These are phyloP conservation scores for Auriscalpium microsporum DNA, from an alignment of 768 basidiomycete genomes.

Conservation along the genomic window DNA sequence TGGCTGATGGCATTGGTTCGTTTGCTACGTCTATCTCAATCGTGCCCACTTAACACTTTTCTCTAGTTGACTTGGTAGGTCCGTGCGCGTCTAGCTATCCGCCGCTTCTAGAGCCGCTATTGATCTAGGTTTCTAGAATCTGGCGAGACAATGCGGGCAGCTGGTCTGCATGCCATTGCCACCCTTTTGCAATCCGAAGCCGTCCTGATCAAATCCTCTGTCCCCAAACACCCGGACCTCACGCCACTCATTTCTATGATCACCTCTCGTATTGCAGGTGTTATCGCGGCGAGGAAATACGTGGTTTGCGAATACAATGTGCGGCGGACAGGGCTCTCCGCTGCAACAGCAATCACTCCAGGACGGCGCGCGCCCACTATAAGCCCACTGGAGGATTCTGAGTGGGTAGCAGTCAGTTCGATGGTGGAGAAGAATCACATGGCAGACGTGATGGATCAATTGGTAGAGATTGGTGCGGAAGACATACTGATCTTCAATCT, in stretches of 20 bases:
- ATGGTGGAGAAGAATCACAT: constrained; percentile 84
- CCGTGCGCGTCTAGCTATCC: constrained; percentile 21
- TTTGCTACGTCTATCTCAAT: neutral
- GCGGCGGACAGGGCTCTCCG: constrained; percentile 47
- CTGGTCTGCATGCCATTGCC: constrained; percentile 87
- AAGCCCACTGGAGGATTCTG: constrained; percentile 68
- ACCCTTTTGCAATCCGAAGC: constrained; percentile 85
- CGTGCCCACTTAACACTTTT: neutral
- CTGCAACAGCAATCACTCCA: constrained; percentile 69
- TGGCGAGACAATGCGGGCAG: constrained; percentile 98
- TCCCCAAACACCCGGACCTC: constrained; percentile 53
- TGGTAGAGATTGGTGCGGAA: constrained; percentile 77
- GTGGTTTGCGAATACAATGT: constrained; percentile 93
- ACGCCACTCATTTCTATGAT: constrained; percentile 67
- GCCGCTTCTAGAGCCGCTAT: neutral
- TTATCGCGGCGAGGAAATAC: constrained; percentile 80
- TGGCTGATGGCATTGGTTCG: constrained; percentile 95
- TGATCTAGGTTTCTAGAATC: constrained; percentile 52
- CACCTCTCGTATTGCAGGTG: constrained; percentile 83
- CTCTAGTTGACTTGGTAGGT: constrained; percentile 92
- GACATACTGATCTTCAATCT: constrained; percentile 86
- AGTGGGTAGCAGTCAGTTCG: constrained; percentile 86
- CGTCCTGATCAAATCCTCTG: constrained; percentile 79
- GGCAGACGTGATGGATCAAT: constrained; percentile 83
- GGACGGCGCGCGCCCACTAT: constrained; percentile 87